Base-by-base conservation (phyloP, 1,284 basidiomycete species). In the Cystobasidium slooffiae region DNA sequence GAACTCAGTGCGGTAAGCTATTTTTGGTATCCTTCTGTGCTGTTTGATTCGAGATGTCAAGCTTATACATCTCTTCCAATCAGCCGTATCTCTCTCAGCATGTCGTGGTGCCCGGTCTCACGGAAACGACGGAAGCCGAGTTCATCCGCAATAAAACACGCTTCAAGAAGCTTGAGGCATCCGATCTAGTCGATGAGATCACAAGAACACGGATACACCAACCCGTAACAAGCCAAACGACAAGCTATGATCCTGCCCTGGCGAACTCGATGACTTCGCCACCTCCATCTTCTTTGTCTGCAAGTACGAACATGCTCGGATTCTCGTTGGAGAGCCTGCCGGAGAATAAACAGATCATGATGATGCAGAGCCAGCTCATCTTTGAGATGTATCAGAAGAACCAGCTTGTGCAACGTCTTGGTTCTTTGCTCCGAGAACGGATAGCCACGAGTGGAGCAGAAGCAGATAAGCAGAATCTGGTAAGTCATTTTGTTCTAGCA, bases 91-190 rank as follows among this genome's bases (percentile, higher is more conserved):
- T 73, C 8, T 37, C 39, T 24, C 70, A 73, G 62, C 70, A 73
- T 53, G 18, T 66, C 3, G 20, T 73, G 9, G 39, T 55, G 20
- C 37, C 63, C 14, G 63, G 51, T 20, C 22, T 53, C 3, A 43
- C 55, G 3, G 44, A 43, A 24, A 58, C 31, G 9, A 51, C 62
- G 16, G 52, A 64, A 58, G 63, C 51, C 10, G 70, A 73, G 37
- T 56, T 66, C n/a, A 31, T 43, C n/a, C 22, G 44, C 49, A 73
- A 64, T 18, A 59, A 61, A 31, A 51, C 31, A 6, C 70, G 70
- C 39, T 73, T 73, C 63, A 73, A 73, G n/a, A 73, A 73, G 63
- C 62, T 65, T 6, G 70, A 73, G 44, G 63, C 63, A 6, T 52
- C 70, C n/a, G 70, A 73, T 41, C 41, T 73, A 24, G 47, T 73